Base-by-base conservation (phyloP, 73 alveolate species). In the Paraurostyla sp. region DNA sequence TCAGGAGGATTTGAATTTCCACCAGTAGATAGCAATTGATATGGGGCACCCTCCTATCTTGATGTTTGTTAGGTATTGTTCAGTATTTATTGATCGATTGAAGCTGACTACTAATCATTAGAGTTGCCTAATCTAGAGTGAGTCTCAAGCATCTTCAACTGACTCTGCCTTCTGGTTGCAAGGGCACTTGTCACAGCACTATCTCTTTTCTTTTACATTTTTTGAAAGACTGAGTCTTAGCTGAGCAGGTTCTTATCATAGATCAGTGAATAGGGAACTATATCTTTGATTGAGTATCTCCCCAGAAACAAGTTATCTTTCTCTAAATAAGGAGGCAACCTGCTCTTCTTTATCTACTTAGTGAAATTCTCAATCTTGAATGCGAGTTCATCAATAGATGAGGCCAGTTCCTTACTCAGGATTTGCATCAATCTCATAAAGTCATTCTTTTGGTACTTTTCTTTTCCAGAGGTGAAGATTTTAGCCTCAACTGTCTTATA, bases 271-370 rank as follows among this genome's bases (percentile, higher is more conserved):
- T 82, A 86, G 52, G 90, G 48, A 0, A 90, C 32, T 75, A 81
- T 43, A 23, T 81, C 75, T 50, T 50, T 89, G 3, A 89, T 89
- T 40, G 49, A 25, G 36, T 89, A 89, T 45, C 68, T 60, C 3
- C 95, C 95, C n/a, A 89, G 81, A 76, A 89, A 89, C 0, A 89
- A 35, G 22, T 89, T 51, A 35, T 91, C 95, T 0, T 76, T 27
- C 45, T 65, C 52, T 25, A 84, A 30, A 45, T 32, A 84, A n/a
- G 38, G 40, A 22, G 91, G 91, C 25, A 81, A 13, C n/a, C 91
- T 68, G n/a, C 41, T 0, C 27, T 58, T 56, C 52, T 57, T 52
- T 0, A 81, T 41, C 29, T 81, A 45, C 16, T 40, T 35, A 30
- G 81, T 23, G 42, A 81, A 81, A 20, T 29, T 22, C 3, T 25